A percentile compares a stretch with the other conserved stretches of the same genome.
These are phyloP conservation scores for Candida hungchunana DNA, from an alignment of 805 yeast species.

Conservation along the genomic window DNA sequence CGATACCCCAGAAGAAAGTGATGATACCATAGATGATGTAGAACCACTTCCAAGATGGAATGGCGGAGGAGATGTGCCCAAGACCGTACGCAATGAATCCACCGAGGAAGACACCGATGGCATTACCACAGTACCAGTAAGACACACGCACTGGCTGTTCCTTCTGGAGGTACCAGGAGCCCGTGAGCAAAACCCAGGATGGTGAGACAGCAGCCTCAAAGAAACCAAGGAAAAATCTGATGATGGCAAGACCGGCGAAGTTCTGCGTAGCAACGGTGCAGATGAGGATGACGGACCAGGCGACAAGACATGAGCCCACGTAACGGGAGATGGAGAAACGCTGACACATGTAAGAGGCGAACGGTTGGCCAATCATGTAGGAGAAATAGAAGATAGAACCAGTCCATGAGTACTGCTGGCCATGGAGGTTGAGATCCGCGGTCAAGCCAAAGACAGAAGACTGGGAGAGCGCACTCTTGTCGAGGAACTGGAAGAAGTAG, in stretches of 20 bases:
- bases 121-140: conserved; percentile 33
- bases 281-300: conserved; percentile 1
- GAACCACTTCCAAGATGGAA: conserved; percentile 26
- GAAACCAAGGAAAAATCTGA: conserved; percentile 10
- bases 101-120: conserved; percentile 27
- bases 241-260: conserved; percentile 5
- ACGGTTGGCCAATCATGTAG: conserved; percentile 5
- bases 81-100: conserved; percentile 27
- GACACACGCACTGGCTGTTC: conserved; percentile 33
- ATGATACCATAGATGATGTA: conserved; percentile 30
- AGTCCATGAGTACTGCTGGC: conserved; percentile 7
- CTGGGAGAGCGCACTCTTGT: conserved; percentile 45
- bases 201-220: conserved; percentile 26
- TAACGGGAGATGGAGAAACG: conserved; percentile 1
- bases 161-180: conserved; percentile 29
- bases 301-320: conserved; percentile 1
- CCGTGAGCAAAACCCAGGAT: conserved; percentile 31
- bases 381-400: conserved; percentile 6
- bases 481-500: conserved; percentile 51
- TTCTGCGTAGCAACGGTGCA: conserved; percentile 5
- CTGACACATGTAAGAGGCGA: conserved; percentile 1
- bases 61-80: conserved; percentile 20
- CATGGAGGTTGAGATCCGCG: neutral
- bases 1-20: conserved; percentile 32
- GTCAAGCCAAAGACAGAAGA: conserved; percentile 39